Evolutionary conservation across 2,329 filamentous ascomycete species (phyloP).

Genomic region (Pseudocercospora crystallina): DNA sequence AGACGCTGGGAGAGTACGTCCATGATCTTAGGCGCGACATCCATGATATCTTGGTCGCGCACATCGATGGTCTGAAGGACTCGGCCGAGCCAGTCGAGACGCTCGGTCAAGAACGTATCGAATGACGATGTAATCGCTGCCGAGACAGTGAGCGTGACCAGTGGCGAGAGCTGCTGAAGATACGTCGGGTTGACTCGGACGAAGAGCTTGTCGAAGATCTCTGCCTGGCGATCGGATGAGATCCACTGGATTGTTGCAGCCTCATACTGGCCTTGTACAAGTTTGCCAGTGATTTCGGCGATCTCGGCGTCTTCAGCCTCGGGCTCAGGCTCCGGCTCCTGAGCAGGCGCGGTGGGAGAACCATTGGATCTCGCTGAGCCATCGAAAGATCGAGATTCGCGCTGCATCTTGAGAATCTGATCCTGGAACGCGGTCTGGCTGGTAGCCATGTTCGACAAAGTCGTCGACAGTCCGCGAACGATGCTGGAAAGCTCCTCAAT

Average conservation of each 20-base stretch:
- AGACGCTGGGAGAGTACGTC: constrained; percentile 59
- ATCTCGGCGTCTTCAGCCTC: constrained; percentile 57
- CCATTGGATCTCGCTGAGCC: constrained; percentile 9
- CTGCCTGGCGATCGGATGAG: constrained; percentile 58
- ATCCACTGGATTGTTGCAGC: constrained; percentile 58
- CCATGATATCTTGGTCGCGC: constrained; percentile 48
- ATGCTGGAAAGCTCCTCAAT: constrained; percentile 70
- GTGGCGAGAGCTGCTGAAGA: constrained; percentile 54
- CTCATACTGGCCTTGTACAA: constrained; percentile 57
- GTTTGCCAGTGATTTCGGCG: constrained; percentile 60
- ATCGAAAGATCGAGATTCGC: constrained; percentile 40
- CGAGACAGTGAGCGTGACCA: constrained; percentile 61
- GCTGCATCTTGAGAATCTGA: constrained; percentile 46
- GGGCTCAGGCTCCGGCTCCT: constrained; percentile 33
- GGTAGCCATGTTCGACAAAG: constrained; percentile 67
- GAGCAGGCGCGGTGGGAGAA: constrained; percentile 4
- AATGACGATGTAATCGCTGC: constrained; percentile 61
- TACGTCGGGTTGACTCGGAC: constrained; percentile 58
- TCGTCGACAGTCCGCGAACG: constrained; percentile 66
- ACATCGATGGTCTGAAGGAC: constrained; percentile 55
- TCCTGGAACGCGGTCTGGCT: constrained; percentile 69
- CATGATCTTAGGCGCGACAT: constrained; percentile 60
- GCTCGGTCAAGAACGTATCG: constrained; percentile 53
- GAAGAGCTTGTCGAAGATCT: constrained; percentile 64
- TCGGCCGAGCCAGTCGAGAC: constrained; percentile 59